Percentiles rank a stretch among this genome's conserved stretches.
Conservation (phyloP, 2,329 filamentous ascomycete genomes). For the Lomentospora prolificans region DNA sequence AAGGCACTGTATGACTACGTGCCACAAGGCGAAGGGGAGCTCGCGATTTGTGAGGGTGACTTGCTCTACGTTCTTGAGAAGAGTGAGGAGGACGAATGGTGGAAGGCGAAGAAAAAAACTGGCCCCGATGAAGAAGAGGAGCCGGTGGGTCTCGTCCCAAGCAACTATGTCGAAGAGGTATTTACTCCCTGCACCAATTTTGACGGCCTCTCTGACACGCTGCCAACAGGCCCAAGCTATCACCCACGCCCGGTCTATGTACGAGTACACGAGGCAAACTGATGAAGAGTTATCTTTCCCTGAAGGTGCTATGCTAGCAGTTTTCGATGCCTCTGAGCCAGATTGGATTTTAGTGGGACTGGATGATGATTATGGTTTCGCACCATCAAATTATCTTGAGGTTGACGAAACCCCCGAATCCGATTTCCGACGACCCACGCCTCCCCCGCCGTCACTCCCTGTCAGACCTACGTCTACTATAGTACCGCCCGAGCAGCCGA, state of each 20-base stretch:
- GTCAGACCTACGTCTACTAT: conserved; percentile 27
- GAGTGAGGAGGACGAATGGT: conserved; percentile 72
- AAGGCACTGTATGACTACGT: conserved; percentile 87
- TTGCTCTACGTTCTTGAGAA: conserved; percentile 83
- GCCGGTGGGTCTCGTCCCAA: conserved; percentile 80
- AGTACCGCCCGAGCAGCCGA: conserved; percentile 12
- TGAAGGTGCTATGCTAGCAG: conserved; percentile 72
- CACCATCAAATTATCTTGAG: conserved; percentile 93
- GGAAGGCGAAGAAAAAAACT: conserved; percentile 91
- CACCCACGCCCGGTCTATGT: conserved; percentile 72
- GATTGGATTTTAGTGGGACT: conserved; percentile 93
- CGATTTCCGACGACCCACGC: conserved; percentile 18
- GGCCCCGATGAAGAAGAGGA: conserved; percentile 78
- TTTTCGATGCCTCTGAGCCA: conserved; percentile 84
- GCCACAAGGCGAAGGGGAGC: conserved; percentile 77
- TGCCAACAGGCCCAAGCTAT: conserved; percentile 43
- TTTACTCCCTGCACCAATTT: conserved; percentile 8
- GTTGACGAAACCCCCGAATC: conserved; percentile 39
- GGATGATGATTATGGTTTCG: conserved; percentile 83
- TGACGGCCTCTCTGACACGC: not conserved
- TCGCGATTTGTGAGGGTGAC: conserved; percentile 77
- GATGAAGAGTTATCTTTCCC: conserved; percentile 95
- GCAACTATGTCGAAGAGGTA: conserved; percentile 93
- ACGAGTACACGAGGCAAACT: conserved; percentile 93
- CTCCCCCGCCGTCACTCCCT: conserved; percentile 24